Percentiles rank a stretch among this genome's conserved stretches.
Evolutionary conservation across 1,139 yeast genomes (phyloP).

Genomic region (Suhomyces panamericanus): DNA sequence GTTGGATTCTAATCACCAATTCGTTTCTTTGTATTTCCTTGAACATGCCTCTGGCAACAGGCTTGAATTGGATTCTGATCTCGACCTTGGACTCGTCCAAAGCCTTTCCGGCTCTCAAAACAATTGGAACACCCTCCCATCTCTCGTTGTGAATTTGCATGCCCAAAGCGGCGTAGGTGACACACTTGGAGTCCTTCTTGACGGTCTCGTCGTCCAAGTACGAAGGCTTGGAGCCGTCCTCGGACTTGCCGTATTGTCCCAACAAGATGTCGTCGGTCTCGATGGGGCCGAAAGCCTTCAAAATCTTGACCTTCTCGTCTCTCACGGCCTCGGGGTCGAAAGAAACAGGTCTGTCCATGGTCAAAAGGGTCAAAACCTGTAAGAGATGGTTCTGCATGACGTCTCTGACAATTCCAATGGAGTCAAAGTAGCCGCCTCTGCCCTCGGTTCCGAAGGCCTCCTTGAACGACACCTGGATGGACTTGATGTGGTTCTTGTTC

Average conservation of each 20-base stretch:
- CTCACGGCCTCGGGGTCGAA: slow-evolving; percentile 91
- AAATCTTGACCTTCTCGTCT: slow-evolving; percentile 92
- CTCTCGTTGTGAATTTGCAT: slow-evolving; percentile 83
- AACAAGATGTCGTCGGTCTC: slow-evolving; percentile 65
- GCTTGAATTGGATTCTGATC: slow-evolving; percentile 88
- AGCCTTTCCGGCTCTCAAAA: slow-evolving; percentile 96
- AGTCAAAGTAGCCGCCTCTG: slow-evolving; percentile 96
- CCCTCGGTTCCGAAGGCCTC: slow-evolving; percentile 99
- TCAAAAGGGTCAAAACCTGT: slow-evolving; percentile 85
- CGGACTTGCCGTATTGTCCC: slow-evolving; percentile 86
- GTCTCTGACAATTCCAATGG: slow-evolving; percentile 93
- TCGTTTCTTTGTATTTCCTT: slow-evolving; percentile 85
- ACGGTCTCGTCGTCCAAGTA: slow-evolving; percentile 96
- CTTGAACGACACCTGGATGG: slow-evolving; percentile 87
- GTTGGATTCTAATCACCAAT: slow-evolving; percentile 90
- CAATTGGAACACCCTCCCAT: slow-evolving; percentile 98
- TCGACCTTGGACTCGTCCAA: slow-evolving; percentile 91
- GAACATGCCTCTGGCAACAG: slow-evolving; percentile 81
- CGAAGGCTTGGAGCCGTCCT: slow-evolving; percentile 86
- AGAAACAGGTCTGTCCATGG: slow-evolving; percentile 94
- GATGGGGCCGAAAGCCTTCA: slow-evolving; percentile 76
- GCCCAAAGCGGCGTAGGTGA: slow-evolving; percentile 87
- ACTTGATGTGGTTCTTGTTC: slow-evolving; percentile 75
- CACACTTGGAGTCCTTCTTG: slow-evolving; percentile 74
- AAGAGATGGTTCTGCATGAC: slow-evolving; percentile 97